These are phyloP conservation scores for Quercus rubra DNA, from an alignment of 306 rosid species.

Conservation along the genomic window DNA sequence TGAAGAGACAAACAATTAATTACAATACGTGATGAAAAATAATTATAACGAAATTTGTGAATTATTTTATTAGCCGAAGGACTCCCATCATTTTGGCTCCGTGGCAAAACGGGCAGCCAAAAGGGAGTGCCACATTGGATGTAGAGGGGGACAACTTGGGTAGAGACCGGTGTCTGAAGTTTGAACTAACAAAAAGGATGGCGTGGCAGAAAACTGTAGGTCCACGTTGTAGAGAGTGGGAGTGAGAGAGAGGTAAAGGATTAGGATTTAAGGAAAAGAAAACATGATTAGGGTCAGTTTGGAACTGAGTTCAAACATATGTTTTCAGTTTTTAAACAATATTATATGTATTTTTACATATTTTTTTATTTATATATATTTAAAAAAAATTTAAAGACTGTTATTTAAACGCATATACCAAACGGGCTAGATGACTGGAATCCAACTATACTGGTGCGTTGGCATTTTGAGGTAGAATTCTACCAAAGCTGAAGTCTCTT, in stretches of 20 bases:
- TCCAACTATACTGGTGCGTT: slow-evolving; percentile 24
- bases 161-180: not conserved
- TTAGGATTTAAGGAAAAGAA: not conserved
- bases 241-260: slow-evolving; percentile 2
- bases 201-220: slow-evolving; percentile 31
- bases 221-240: slow-evolving; percentile 31
- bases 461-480: slow-evolving; percentile 14
- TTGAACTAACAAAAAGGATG: not conserved
- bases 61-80: too few species aligned
- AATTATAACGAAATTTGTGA: too few species aligned
- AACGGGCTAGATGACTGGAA: not conserved
- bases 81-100: too few species aligned
- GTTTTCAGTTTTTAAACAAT: too few species aligned
- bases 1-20: too few species aligned
- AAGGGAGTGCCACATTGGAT: not conserved
- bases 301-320: accelerated
- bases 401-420: too few species aligned
- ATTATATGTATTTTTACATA: too few species aligned
- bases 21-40: too few species aligned
- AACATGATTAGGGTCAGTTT: not conserved
- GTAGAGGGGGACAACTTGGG: not conserved
- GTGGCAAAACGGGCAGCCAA: too few species aligned
- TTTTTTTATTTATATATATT: accelerated
- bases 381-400: too few species aligned
- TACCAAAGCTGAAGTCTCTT: slow-evolving; percentile 12